Evolutionary conservation across 495 filamentous ascomycete species (phyloP).

Genomic region (Hypoxylon trugodes): DNA sequence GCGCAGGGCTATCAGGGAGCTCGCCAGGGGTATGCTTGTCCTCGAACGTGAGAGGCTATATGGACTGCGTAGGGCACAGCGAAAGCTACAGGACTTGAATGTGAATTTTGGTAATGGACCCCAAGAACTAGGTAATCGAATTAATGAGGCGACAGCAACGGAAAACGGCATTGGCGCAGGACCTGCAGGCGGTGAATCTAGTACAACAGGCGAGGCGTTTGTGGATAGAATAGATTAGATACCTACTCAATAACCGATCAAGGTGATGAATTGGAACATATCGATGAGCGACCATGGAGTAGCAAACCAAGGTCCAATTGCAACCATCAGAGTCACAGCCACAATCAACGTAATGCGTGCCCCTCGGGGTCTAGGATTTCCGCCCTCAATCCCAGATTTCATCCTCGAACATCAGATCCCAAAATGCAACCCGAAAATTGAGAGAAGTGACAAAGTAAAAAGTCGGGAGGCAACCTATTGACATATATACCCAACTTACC

Average conservation of each 20-base stretch:
- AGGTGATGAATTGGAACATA: conserved; percentile 8
- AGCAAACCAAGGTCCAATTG: conserved; percentile 9
- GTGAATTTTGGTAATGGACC: conserved; percentile 7
- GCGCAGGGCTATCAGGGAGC: conserved; percentile 72
- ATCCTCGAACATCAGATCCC: conserved; percentile 6
- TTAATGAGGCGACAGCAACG: conserved; percentile 12
- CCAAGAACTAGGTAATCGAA: conserved; percentile 15
- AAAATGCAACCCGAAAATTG: background rate
- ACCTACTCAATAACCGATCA: conserved; percentile 16
- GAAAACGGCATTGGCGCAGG: conserved; percentile 25
- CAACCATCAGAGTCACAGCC: conserved; percentile 21
- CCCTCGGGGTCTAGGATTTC: conserved; percentile 8
- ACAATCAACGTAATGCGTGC: background rate
- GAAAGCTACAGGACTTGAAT: conserved; percentile 54
- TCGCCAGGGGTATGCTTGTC: conserved; percentile 80
- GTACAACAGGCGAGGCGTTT: conserved; percentile 33
- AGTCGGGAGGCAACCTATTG: conserved; percentile 25
- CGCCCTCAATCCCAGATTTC: conserved; percentile 3
- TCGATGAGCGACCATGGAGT: conserved; percentile 9
- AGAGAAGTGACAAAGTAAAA: conserved; percentile 1
- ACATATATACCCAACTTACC: conserved; percentile 29
- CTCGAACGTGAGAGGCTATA: conserved; percentile 81
- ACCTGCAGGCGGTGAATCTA: conserved; percentile 32
- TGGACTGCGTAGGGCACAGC: conserved; percentile 78
- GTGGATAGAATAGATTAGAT: conserved; percentile 40